Evolutionary conservation across 768 basidiomycete genomes (phyloP), one percentile per base, ranked within the genome.

Genomic region (Lactarius psammicola): DNA sequence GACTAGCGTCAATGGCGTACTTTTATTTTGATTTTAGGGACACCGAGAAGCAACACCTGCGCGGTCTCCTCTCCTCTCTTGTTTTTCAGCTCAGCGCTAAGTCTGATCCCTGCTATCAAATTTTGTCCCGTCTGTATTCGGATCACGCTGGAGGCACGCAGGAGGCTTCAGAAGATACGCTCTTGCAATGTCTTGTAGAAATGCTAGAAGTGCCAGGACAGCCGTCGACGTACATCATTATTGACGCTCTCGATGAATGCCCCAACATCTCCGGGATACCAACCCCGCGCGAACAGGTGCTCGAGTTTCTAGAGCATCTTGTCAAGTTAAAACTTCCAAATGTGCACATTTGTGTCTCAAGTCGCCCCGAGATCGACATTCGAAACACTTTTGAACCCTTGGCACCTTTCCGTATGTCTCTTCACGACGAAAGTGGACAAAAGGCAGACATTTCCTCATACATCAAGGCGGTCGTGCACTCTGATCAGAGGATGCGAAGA

Each of bases 201-300:
- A 46, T 65, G 51, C 31, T 60, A 18, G 18, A 15, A 34, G n/a
- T n/a, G 8, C 38, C 51, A 5, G 51, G 51, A n/a, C 26, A 65
- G 18, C 36, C 51, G 0, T 31, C 59, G 15, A 33, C 23, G 6
- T 46, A 46, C 28, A 55, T 60, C 3, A n/a, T 60, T 7, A 18
- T 65, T 0, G 64, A 65, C 26, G 64, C 58, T 28, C 51, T 65
- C 2, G 64, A 65, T 26, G 64, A 59, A 15, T 65, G 58, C 42
- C 64, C 58, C 4, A 42, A 20, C 4, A 42, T 23, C 1, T 17
- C 38, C 18, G 38, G 38, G 3, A n/a, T 28, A 2, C 36, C 31
- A 2, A n/a, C 59, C 6, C 38, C 58, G 1, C 64, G 59, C 2
- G 59, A 60, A 4, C 11, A 20, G 38, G 53, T 65, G 13, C 23